Evolutionary conservation across 2,329 filamentous ascomycete genomes (phyloP).

Genomic region (Arachnopeziza araneosa): DNA sequence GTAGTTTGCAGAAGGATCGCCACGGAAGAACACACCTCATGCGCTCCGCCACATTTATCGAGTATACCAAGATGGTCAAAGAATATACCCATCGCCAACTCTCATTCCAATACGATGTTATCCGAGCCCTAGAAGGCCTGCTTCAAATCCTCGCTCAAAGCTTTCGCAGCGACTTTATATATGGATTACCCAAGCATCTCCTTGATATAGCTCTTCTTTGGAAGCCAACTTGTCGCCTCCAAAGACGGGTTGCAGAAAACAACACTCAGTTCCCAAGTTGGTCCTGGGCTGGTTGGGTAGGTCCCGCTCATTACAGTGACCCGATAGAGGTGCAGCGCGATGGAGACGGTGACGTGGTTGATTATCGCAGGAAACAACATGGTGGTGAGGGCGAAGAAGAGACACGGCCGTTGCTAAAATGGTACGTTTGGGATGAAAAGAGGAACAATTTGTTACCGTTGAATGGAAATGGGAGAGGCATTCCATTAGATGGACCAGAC

Average conservation of each 20-base stretch:
- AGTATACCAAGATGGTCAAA: neutral
- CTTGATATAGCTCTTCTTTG: slow-evolving; percentile 3
- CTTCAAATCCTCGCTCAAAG: slow-evolving; percentile 1
- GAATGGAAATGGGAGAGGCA: slow-evolving; percentile 1
- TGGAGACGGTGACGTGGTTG: slow-evolving; percentile 1
- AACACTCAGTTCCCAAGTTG: neutral
- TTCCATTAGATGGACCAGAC: slow-evolving; percentile 1
- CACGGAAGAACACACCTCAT: slow-evolving; percentile 3
- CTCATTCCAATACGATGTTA: slow-evolving; percentile 3
- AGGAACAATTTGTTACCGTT: neutral
- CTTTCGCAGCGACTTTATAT: slow-evolving; percentile 2
- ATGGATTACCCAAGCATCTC: slow-evolving; percentile 2
- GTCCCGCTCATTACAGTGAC: neutral
- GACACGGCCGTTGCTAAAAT: neutral
- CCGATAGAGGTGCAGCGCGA: neutral
- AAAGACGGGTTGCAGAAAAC: neutral
- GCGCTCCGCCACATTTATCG: neutral
- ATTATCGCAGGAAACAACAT: neutral
- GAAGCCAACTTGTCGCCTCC: neutral
- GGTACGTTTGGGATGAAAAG: neutral
- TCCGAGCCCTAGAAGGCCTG: slow-evolving; percentile 3
- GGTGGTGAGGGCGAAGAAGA: slow-evolving; percentile 1
- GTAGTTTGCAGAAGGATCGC: slow-evolving; percentile 2
- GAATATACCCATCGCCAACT: slow-evolving; percentile 3
- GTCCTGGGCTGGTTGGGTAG: slow-evolving; percentile 3